These are phyloP conservation scores for Spathaspora sp. DNA, from an alignment of 1,139 yeast genomes.

Conservation along the genomic window DNA sequence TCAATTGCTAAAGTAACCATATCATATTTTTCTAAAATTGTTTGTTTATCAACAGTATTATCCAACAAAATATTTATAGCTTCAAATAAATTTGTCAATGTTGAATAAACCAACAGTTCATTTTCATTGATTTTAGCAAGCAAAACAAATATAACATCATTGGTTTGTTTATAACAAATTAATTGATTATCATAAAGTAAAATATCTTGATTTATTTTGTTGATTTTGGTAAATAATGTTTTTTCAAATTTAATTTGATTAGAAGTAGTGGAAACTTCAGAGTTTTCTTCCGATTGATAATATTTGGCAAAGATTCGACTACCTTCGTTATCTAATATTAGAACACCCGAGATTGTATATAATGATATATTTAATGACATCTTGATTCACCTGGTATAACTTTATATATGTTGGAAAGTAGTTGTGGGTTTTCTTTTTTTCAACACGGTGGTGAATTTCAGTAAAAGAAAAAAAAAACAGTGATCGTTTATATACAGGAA, in stretches of 20 bases:
- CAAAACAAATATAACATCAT: constrained; percentile 67
- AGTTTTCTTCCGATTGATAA: constrained; percentile 42
- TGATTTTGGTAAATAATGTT: constrained; percentile 68
- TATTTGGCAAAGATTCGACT: constrained; percentile 82
- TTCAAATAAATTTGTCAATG: constrained; percentile 75
- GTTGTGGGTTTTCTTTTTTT: background rate
- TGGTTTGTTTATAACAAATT: constrained; percentile 83
- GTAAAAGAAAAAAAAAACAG: background rate
- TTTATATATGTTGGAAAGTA: background rate
- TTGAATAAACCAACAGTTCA: constrained; percentile 78
- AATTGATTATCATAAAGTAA: constrained; percentile 75
- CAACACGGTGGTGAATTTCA: constrained; percentile 2
- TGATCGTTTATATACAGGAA: background rate
- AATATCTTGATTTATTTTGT: constrained; percentile 79
- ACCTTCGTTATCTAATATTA: constrained; percentile 82
- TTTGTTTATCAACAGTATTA: constrained; percentile 74
- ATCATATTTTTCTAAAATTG: constrained; percentile 82
- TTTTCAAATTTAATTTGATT: constrained; percentile 79
- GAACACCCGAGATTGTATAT: constrained; percentile 74
- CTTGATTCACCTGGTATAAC: background rate
- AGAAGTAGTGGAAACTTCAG: constrained; percentile 32
- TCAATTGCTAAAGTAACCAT: constrained; percentile 83
- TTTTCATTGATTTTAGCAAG: constrained; percentile 80
- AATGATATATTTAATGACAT: constrained; percentile 66
- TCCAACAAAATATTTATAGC: constrained; percentile 76